Conservation (phyloP, 2,329 filamentous ascomycete species). For the Gremmenia infestans region DNA sequence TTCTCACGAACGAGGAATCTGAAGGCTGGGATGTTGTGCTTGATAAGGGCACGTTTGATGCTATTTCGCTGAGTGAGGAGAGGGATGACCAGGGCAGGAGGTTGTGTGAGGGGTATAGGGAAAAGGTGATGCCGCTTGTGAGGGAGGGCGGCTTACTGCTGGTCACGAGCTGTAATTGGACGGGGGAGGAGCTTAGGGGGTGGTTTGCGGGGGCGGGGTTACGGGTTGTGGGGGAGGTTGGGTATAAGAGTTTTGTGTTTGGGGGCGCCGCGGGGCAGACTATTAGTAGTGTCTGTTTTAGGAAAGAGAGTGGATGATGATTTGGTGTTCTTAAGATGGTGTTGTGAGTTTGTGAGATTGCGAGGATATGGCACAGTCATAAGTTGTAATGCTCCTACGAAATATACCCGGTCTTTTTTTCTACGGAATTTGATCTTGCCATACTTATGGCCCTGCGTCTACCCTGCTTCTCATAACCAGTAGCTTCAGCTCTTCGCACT, state of each 20-base stretch:
- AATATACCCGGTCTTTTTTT: too few relatives aligned
- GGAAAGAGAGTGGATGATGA: constrained; percentile 32
- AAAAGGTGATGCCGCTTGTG: constrained; percentile 63
- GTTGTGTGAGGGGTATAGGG: constrained; percentile 70
- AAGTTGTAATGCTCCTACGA: too few relatives aligned
- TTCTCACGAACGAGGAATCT: constrained; percentile 13
- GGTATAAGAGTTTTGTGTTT: constrained; percentile 85
- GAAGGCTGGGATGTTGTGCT: constrained; percentile 80
- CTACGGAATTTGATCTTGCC: too few relatives aligned
- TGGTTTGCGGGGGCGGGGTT: constrained; percentile 63
- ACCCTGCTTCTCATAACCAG: too few relatives aligned
- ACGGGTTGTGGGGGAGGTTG: constrained; percentile 60
- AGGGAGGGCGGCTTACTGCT: constrained; percentile 68
- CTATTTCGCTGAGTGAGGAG: constrained; percentile 70
- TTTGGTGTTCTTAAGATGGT: too few relatives aligned
- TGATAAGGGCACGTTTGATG: constrained; percentile 99
- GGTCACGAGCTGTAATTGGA: constrained; percentile 98
- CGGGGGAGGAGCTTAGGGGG: constrained; percentile 71
- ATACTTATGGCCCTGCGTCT: too few relatives aligned
- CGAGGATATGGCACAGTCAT: too few relatives aligned
- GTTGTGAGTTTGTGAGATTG: too few relatives aligned
- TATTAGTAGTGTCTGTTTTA: constrained; percentile 82
- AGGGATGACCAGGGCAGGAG: constrained; percentile 48
- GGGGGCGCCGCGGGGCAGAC: constrained; percentile 84
- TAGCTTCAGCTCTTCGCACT: too few relatives aligned